Evolutionary conservation across 768 basidiomycete genomes (phyloP), one percentile per base, ranked within the genome.

Genomic region (Hysterangium stoloniferum): DNA sequence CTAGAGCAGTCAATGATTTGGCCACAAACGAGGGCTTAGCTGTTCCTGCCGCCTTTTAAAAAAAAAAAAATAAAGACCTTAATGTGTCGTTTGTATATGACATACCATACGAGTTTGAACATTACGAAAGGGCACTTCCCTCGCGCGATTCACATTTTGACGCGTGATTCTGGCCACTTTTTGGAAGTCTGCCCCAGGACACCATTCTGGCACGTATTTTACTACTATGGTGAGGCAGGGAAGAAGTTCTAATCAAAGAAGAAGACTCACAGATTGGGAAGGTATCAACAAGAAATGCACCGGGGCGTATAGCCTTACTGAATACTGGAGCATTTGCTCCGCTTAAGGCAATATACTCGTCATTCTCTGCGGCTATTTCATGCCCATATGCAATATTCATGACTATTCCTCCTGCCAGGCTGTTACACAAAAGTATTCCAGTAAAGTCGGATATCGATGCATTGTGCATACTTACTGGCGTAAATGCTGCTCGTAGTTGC

Each of bases 401-500:
- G 8, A 19, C 31, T 3, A 51, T 27, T n/a, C 37, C 37, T 5
- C 41, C 41, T 3, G 49, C 13, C 34, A 51, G 27, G 13, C 49
- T 51, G 17, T 22, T n/a, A n/a, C n/a, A 27, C 3, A 28, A 43
- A 22, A 4, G 19, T 13, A 6, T 19, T 6, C 6, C 6, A 43
- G 15, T 43, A 4, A 43, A 25, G 6, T 13, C 20, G 4, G 20
- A 6, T 6, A 24, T 5, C 5, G 15, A 24, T 13, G 5, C 15
- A 7, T 4, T 43, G n/a, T 25, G 8, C 20, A 15, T 24, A 43
- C 47, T 15, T 37, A 48, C 47, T 38, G 33, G 34, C 71, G 62
- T 32, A 71, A 58, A 56, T 69, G 62, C 47, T 69, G 60, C 28
- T 61, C 53, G 52, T 69, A 74, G 4, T 67, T 59, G 11, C 62